Evolutionary conservation across 2,329 filamentous ascomycete species (phyloP).

Genomic region (Botrytis aclada): DNA sequence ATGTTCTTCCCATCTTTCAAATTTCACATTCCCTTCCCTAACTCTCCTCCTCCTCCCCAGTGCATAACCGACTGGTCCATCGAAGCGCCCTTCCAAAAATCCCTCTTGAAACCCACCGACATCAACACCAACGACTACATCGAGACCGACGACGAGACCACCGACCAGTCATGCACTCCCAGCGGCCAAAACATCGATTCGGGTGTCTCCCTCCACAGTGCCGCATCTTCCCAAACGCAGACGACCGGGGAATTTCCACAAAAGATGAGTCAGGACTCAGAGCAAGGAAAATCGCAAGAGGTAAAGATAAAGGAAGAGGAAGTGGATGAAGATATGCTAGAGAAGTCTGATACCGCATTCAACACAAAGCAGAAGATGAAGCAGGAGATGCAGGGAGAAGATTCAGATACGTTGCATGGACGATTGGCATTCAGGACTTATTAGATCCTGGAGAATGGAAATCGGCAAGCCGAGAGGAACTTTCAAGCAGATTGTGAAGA

Average conservation of each 20-base stretch:
- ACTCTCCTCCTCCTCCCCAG: neutral
- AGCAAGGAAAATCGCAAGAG: neutral
- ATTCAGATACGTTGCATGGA: neutral
- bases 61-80: constrained; percentile 1
- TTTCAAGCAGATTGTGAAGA: neutral
- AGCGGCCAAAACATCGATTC: neutral
- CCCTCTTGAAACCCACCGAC: neutral
- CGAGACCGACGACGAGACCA: neutral
- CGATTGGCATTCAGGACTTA: neutral
- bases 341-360: neutral
- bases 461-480: rapidly evolving
- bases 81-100: neutral
- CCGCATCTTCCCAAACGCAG: neutral
- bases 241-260: neutral
- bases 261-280: neutral
- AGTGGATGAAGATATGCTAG: neutral
- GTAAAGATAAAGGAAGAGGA: neutral
- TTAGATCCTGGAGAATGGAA: neutral
- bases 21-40: neutral
- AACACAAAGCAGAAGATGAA: neutral
- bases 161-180: too few relatives aligned
- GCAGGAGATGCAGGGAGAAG: neutral
- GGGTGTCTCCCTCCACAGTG: neutral
- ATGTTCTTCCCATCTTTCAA: neutral
- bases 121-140: neutral